Evolutionary conservation across 202 grass and related monocot species (phyloP), one percentile per base, ranked within the genome.

Genomic region (Elaeis oleifera): DNA sequence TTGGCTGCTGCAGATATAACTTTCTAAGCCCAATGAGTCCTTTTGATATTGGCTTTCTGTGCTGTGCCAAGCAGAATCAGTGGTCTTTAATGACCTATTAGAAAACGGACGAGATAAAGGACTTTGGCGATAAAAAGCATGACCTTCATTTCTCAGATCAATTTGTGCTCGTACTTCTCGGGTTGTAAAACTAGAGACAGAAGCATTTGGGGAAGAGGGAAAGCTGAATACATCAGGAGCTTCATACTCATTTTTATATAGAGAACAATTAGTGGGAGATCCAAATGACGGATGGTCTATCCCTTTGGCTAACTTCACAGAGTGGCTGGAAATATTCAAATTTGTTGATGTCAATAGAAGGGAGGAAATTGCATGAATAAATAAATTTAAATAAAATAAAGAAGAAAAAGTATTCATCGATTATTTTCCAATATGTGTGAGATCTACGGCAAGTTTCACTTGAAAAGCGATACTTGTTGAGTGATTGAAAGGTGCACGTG

Each of bases 31-130:
- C 63, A 49, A 56, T 67, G 73, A 66, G 76, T 78, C 73, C 23
- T 74, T 69, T 70, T 86, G 79, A 54, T 7, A 65, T 63, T 80
- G 83, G 72, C 70, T 83, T 23, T 71, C 87, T 63, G 78, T 72
- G 21, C 80, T 78, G 48, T 63, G 39, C 36, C 36, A 44, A 13
- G 11, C 9, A 68, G 65, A 18, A 27, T 76, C 75, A 62, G 62
- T 70, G 2, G 36, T 63, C 50, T 68, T 70, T 51, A 44, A 44
- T 44, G 74, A 68, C 53, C 54, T 87, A 56, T 79, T 60, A 75
- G 94, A 82, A 77, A 55, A 53, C 29, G 86, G 77, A 63, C 74
- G 81, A 61, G 94, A 85, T 72, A 88, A 67, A 67, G 86, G 85
- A 24, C 73, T 67, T 69, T 76, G 67, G 55, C 53, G 72, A 59